Evolutionary conservation across 176 grass and related monocot species (phyloP).

Genomic region (Pharus latifolius): DNA sequence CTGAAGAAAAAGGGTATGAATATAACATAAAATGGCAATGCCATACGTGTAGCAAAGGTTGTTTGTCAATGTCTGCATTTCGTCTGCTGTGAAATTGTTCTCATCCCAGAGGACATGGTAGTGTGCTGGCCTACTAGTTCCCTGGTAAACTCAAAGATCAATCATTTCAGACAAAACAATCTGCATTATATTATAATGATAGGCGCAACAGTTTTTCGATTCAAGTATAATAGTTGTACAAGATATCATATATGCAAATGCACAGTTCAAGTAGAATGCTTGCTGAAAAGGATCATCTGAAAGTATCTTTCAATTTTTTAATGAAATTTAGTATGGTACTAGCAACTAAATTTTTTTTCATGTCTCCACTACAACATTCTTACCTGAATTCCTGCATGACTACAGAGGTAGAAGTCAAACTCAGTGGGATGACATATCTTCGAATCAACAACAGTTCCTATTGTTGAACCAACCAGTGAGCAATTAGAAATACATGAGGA

Average conservation of each 20-base stretch:
- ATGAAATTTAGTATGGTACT: too few relatives aligned
- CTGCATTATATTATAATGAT: neutral
- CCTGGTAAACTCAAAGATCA: constrained; percentile 19
- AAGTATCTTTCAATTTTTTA: neutral
- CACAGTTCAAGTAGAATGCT: neutral
- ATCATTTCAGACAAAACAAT: neutral
- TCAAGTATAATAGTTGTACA: neutral
- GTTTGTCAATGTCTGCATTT: constrained; percentile 71
- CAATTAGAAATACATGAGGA: neutral
- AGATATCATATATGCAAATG: neutral
- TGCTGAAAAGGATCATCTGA: too few relatives aligned
- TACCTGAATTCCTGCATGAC: constrained; percentile 64
- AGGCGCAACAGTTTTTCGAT: neutral
- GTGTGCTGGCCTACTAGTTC: constrained; percentile 54
- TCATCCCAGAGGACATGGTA: constrained; percentile 73
- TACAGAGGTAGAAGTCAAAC: constrained; percentile 68
- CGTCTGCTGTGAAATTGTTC: constrained; percentile 59
- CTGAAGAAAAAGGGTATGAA: neutral
- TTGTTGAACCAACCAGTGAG: neutral
- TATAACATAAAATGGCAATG: neutral
- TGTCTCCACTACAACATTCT: neutral
- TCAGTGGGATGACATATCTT: constrained; percentile 65
- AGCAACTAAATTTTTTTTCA: too few relatives aligned
- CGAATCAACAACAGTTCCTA: constrained; percentile 58
- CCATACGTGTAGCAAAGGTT: constrained; percentile 73